Evolutionary conservation across 2,329 filamentous ascomycete species (phyloP), one percentile per base, ranked within the genome.

Genomic region (Teratosphaeria viscida): DNA sequence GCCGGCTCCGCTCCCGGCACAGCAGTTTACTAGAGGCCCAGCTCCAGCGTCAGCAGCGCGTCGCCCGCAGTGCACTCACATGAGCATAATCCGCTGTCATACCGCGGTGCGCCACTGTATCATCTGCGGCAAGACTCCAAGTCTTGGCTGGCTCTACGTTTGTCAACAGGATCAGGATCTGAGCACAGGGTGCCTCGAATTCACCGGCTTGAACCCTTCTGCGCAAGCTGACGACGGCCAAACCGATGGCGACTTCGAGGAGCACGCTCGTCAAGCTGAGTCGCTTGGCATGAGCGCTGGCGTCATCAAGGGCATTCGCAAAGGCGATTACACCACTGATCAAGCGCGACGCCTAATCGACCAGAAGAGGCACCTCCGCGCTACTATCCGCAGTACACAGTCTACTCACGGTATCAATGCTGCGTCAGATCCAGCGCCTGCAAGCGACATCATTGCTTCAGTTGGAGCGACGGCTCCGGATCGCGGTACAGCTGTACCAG

Each of bases 81-180:
- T 84, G 54, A 84, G 80, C 59, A 85, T 90, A 80, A 82, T 83
- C 10, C 83, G 86, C 32, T 72, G 89, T 53, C 88, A 85, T 66
- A 81, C 80, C 37, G 60, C 73, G 23, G 19, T 49, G n/a, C 70
- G 77, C 32, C 16, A 14, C 37, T 56, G 55, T 26, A 16, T 34
- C 6, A 68, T 71, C 19, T 94, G 89, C 73, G 73, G 79, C 7
- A 74, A 75, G 49, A 71, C 72, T 1, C 82, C 86, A 0, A 73
- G 78, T 16, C 78, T 86, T 57, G 87, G 88, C 29, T 94, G 87
- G 82, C 74, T 94, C 26, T 94, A 89, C 71, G 78, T 81, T 61
- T 94, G 90, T 72, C 82, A 79, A 12, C 83, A 89, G 69, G 88
- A 91, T 61, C 37, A 63, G 16, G 59, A 64, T 54, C 63, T 10